Evolutionary conservation across 2,329 filamentous ascomycete genomes (phyloP).

Genomic region (Fusarium liriodendri): DNA sequence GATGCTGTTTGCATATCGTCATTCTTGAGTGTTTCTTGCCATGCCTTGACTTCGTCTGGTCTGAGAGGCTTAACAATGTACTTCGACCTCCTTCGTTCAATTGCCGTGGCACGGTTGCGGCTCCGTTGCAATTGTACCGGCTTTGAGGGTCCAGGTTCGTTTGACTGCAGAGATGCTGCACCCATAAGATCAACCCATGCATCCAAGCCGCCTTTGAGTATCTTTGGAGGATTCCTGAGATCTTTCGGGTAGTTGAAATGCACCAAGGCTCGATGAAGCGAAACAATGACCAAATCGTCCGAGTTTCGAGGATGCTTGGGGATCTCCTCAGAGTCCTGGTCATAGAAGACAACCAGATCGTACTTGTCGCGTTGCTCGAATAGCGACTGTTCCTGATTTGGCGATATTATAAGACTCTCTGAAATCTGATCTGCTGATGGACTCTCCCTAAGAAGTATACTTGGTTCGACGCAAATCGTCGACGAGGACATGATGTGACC

Average conservation of each 20-base stretch:
- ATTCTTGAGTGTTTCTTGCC: constrained; percentile 80
- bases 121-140: constrained; percentile 17
- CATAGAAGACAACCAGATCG: constrained; percentile 92
- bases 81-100: constrained; percentile 54
- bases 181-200: constrained; percentile 91
- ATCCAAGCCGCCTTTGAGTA: constrained; percentile 84
- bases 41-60: constrained; percentile 82
- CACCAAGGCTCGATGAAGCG: constrained; percentile 81
- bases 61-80: constrained; percentile 75
- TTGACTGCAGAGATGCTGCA: constrained; percentile 66
- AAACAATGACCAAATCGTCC: constrained; percentile 69
- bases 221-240: constrained; percentile 77
- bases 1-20: constrained; percentile 67
- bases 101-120: constrained; percentile 49
- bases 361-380: constrained; percentile 81
- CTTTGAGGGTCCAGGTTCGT: constrained; percentile 47
- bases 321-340: constrained; percentile 73
- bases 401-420: constrained; percentile 77
- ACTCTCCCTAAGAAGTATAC: constrained; percentile 75
- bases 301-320: constrained; percentile 46
- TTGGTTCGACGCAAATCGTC: constrained; percentile 90
- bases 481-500: constrained; percentile 88
- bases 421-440: constrained; percentile 71
- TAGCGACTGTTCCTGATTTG: constrained; percentile 77
- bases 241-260: constrained; percentile 86